Evolutionary conservation across 768 basidiomycete species (phyloP).

Genomic region (Russula brevipes): DNA sequence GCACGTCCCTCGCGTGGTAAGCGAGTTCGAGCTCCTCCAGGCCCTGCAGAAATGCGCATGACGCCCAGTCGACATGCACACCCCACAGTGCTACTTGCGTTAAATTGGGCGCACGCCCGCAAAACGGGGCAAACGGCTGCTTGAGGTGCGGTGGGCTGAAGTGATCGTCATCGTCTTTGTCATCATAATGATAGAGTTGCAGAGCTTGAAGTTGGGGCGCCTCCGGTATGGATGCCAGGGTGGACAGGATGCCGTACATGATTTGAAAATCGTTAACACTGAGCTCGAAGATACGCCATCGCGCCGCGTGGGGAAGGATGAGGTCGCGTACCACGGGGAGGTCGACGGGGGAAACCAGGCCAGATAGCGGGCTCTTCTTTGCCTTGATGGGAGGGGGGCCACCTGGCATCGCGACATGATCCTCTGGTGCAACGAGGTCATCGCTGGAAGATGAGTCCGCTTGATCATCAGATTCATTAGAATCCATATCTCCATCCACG

Average conservation of each 20-base stretch:
- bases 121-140: constrained; percentile 45
- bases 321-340: constrained; percentile 31
- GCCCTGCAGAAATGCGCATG: constrained; percentile 39
- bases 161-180: constrained; percentile 38
- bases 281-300: constrained; percentile 51
- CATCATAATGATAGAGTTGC: constrained; percentile 52
- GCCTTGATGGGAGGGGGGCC: constrained; percentile 15
- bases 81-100: constrained; percentile 53
- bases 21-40: constrained; percentile 53
- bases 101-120: constrained; percentile 49
- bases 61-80: constrained; percentile 64
- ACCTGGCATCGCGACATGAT: constrained; percentile 22
- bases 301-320: constrained; percentile 48
- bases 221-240: constrained; percentile 39
- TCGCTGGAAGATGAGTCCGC: constrained; percentile 2
- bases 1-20: constrained; percentile 57
- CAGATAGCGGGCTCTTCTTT: not conserved
- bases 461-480: constrained; percentile 15
- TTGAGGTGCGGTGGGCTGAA: constrained; percentile 42
- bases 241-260: constrained; percentile 45
- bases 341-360: constrained; percentile 24
- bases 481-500: constrained; percentile 22
- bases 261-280: constrained; percentile 40
- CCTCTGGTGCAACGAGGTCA: constrained; percentile 16
- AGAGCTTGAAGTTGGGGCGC: constrained; percentile 54